Evolutionary conservation across 2,329 filamentous ascomycete species (phyloP).

Genomic region (Fusarium sp.): DNA sequence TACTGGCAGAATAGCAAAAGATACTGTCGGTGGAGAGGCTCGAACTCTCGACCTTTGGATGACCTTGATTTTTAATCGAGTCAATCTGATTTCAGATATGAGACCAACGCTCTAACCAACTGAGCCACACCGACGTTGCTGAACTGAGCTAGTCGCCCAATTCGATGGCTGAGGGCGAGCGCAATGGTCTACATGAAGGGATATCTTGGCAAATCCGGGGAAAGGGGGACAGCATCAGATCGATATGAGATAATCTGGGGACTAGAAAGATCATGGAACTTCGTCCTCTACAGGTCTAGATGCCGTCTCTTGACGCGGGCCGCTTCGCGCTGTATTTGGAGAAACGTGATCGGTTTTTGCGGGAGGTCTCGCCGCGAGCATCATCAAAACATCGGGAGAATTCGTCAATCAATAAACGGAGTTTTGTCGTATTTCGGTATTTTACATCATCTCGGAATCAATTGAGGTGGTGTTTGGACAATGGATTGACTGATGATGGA

Average conservation of each 20-base stretch:
- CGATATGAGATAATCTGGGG: neutral
- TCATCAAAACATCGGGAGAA: constrained; percentile 18
- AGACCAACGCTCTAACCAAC: constrained; percentile 48
- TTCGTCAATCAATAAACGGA: constrained; percentile 27
- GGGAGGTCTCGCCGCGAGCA: constrained; percentile 21
- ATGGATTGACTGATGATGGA: constrained; percentile 1
- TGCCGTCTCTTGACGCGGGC: constrained; percentile 7
- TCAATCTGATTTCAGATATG: constrained; percentile 39
- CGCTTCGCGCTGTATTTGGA: constrained; percentile 6
- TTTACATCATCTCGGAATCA: neutral
- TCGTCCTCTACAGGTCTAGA: neutral
- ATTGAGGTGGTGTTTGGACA: neutral
- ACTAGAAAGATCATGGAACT: neutral
- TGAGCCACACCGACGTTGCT: constrained; percentile 44
- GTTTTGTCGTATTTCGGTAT: constrained; percentile 35
- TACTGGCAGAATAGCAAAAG: constrained; percentile 1
- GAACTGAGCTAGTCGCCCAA: neutral
- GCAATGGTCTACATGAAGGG: constrained; percentile 4
- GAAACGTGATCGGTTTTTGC: constrained; percentile 39
- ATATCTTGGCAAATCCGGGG: neutral
- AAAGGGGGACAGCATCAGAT: neutral
- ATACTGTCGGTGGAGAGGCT: constrained; percentile 44
- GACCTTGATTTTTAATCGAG: constrained; percentile 37
- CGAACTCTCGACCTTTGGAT: constrained; percentile 49
- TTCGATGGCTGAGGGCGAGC: constrained; percentile 3